Evolutionary conservation across 768 basidiomycete genomes (phyloP), one percentile per base, ranked within the genome.

Genomic region (Suillus occidentalis): DNA sequence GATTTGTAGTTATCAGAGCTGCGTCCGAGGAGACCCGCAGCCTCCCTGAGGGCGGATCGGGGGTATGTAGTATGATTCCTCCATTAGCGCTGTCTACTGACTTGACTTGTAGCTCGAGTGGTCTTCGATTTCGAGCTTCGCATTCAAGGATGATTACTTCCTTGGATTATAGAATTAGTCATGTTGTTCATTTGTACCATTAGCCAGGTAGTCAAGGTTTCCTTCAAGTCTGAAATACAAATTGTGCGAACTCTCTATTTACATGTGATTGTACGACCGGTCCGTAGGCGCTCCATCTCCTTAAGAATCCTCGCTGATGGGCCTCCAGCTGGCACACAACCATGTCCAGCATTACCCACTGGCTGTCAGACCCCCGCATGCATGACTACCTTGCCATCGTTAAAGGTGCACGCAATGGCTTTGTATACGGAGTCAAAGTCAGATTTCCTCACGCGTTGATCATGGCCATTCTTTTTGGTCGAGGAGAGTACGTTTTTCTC

Each of bases 361-460:
- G 76, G 34, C 52, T 77, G 28, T 70, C 81, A 50, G 82, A 91
- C 75, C 95, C 95, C 14, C 84, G 84, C 39, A 90, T 89, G 69
- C 96, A 97, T 74, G 95, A 97, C 74, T 88, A 91, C 71, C 86
- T 99, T 53, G 91, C 94, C 31, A 90, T 99, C 71, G 78, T 99
- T 73, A 99, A 99, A 76, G 97, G 97, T 52, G 92, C 94, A 39
- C 85, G 94, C 49, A 95, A 95, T 73, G 94, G 94, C 6, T 85
- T 94, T 65, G 91, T 95, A 10, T 95, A 95, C 70, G 94, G 94
- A 43, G 91, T 90, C 70, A 94, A 95, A 79, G 90, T 97, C 67
- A 82, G 95, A 50, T 96, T 97, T 71, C 97, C 97, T 45, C 97
- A 99, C 84, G 97, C 97, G 1, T 81, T 99, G 36, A 90, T 99